phyloP scores from a whole-genome alignment of 441 rosid genomes.

The Daphne laureola region DNA sequence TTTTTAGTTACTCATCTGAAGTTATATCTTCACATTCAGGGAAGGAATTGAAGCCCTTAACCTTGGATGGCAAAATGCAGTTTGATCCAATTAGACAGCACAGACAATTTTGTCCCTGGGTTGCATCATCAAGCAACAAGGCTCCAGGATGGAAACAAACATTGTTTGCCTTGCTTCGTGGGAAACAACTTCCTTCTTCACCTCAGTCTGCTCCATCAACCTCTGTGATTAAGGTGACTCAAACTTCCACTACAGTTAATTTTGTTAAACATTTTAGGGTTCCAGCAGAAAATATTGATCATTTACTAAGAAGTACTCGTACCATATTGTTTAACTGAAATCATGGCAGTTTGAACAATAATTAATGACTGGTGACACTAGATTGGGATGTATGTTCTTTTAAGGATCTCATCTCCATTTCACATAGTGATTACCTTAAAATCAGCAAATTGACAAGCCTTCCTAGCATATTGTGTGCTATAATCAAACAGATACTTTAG shows the following conservation, averaged over 20 bases:
- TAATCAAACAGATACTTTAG: too few relatives aligned
- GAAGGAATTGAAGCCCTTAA: constrained; percentile 18
- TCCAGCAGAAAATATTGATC: background rate
- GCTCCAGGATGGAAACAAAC: constrained; percentile 85
- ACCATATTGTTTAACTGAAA: too few relatives aligned
- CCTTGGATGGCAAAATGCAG: constrained; percentile 40
- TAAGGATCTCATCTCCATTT: too few relatives aligned
- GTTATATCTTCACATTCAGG: constrained; percentile 25
- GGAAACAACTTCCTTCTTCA: constrained; percentile 30
- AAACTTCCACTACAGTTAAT: constrained; percentile 1
- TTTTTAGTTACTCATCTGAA: constrained; percentile 5
- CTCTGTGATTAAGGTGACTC: constrained; percentile 53
- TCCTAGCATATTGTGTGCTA: too few relatives aligned
- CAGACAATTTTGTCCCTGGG: constrained; percentile 95
- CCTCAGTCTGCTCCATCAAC: constrained; percentile 36
- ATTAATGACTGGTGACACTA: too few relatives aligned
- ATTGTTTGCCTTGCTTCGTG: constrained; percentile 55
- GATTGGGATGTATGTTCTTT: too few relatives aligned
- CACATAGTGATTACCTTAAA: too few relatives aligned
- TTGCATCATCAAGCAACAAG: constrained; percentile 42
- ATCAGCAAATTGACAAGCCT: too few relatives aligned
- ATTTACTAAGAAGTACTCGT: too few relatives aligned
- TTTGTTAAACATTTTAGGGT: background rate
- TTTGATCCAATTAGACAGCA: constrained; percentile 94
- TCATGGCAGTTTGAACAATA: too few relatives aligned